Base-by-base conservation (phyloP, 495 filamentous ascomycete genomes). In the Gamarada debralockiae region DNA sequence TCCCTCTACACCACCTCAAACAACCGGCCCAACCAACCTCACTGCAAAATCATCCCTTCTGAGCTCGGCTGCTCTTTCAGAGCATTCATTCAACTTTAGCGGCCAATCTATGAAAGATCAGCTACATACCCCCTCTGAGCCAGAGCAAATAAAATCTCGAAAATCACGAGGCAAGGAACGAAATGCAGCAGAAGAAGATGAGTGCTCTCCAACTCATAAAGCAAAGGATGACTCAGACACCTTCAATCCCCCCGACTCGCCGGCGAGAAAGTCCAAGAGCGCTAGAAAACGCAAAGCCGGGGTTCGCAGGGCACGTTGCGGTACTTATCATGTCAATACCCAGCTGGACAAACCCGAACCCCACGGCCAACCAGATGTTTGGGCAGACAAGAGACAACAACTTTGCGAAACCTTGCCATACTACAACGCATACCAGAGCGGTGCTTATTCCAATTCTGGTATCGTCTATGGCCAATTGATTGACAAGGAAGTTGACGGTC, bases 391-490 rank as follows among this genome's bases (percentile, higher is more conserved):
- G 34, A 79, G 90, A 7, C 76, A 81, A 13, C 76, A 74, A 0
- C 61, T 93, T 3, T 85, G 80, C 54, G 86, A 92, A 59, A 73
- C 82, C 1, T 61, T 92, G 1, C 73, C 77, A 0, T 92, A 85
- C 67, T 92, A 80, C 64, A 74, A 72, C 0, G 59, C 75, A 2
- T 79, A 79, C 31, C 83, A 93, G 60, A 76, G 81, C 0, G 82
- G 81, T 14, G 58, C 76, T 2, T 80, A 91, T 52, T 66, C 72
- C 1, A 59, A 59, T 1, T 61, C 74, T 2, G 62, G 68, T 3
- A 45, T 81, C 15, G 74, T 73, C 5, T 68, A 68, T 18, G 85
- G 81, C 0, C 81, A 85, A 48, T 67, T 92, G 0, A 65, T 88
- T 20, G 87, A 90, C 60, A 67, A 67, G 1, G 74, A 83, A 52